These are phyloP conservation scores for Pseudonitzschia pungens DNA, from an alignment of 108 stramenopile genomes.

Conservation along the genomic window DNA sequence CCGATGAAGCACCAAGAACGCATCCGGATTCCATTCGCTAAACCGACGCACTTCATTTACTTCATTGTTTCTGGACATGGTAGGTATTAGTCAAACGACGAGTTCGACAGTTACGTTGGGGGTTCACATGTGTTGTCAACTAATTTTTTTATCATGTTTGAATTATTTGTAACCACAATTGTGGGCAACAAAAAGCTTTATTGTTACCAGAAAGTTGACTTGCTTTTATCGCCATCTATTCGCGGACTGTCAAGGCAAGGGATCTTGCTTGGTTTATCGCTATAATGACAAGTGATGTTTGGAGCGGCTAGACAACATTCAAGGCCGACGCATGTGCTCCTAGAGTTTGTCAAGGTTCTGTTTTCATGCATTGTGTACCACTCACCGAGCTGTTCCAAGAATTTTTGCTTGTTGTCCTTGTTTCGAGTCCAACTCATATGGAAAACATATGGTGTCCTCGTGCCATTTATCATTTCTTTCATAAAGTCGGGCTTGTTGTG, in stretches of 20 bases:
- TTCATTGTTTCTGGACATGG: no score
- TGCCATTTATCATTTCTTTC: slow-evolving; percentile 14
- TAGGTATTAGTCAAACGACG: no score
- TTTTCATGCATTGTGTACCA: slow-evolving; percentile 62
- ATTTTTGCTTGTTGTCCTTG: slow-evolving; percentile 76
- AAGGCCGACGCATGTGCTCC: not conserved
- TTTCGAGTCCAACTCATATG: slow-evolving; percentile 75
- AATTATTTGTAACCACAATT: no score
- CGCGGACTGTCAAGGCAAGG: slow-evolving; percentile 60
- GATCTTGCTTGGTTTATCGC: slow-evolving; percentile 74
- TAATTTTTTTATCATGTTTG: no score
- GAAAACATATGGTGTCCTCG: slow-evolving; percentile 35
- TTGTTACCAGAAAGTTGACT: slow-evolving; percentile 49
- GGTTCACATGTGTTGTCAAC: no score
- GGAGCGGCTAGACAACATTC: slow-evolving; percentile 68
- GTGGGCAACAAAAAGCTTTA: no score
- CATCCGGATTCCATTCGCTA: no score
- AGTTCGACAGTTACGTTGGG: no score
- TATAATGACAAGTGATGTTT: slow-evolving; percentile 62
- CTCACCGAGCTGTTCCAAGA: slow-evolving; percentile 65
- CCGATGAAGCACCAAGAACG: no score
- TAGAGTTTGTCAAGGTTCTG: not conserved
- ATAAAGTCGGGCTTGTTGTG: slow-evolving; percentile 29
- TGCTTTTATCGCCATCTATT: slow-evolving; percentile 46
- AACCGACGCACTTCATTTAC: no score